Evolutionary conservation across 108 stramenopile species (phyloP).

Genomic region (Fistulifera pelliculosa): DNA sequence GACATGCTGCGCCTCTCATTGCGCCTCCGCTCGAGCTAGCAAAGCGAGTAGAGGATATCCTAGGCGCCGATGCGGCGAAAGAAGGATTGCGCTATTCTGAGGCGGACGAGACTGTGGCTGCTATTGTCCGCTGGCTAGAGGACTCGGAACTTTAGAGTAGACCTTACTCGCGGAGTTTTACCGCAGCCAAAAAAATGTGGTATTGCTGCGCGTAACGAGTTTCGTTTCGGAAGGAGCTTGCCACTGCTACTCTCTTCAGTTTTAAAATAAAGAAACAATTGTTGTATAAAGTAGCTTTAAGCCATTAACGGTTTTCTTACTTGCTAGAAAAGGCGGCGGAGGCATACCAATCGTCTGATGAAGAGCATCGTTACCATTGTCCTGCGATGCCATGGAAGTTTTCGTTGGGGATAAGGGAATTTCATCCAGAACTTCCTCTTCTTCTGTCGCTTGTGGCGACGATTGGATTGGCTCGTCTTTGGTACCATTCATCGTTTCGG

Average conservation of each 20-base stretch:
- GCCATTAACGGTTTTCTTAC: too few relatives aligned
- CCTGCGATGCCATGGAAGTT: too few relatives aligned
- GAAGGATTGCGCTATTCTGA: conserved; percentile 32
- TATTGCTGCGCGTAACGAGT: too few relatives aligned
- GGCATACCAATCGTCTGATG: conserved; percentile 45
- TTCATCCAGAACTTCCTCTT: not conserved
- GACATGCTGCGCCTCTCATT: conserved; percentile 62
- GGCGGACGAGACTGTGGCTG: conserved; percentile 53
- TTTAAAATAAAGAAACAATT: too few relatives aligned
- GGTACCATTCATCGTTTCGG: too few relatives aligned
- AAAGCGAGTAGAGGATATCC: conserved; percentile 41
- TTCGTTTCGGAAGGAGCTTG: too few relatives aligned
- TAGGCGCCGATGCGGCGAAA: conserved; percentile 49
- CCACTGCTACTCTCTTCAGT: too few relatives aligned
- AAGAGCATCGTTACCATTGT: conserved; percentile 6
- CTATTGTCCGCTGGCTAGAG: conserved; percentile 67
- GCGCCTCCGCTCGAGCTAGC: conserved; percentile 61
- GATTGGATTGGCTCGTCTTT: too few relatives aligned
- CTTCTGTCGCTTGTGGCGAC: not conserved
- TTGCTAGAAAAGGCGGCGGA: conserved; percentile 26
- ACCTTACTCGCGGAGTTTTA: too few relatives aligned
- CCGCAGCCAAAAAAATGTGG: too few relatives aligned
- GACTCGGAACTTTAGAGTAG: conserved; percentile 48
- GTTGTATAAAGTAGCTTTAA: too few relatives aligned
- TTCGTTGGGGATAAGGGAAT: conserved; percentile 2